A percentile compares a stretch with the other conserved stretches of the same genome.
Conservation (phyloP, 148 eudicot species). For the Rhododendron henanense region DNA sequence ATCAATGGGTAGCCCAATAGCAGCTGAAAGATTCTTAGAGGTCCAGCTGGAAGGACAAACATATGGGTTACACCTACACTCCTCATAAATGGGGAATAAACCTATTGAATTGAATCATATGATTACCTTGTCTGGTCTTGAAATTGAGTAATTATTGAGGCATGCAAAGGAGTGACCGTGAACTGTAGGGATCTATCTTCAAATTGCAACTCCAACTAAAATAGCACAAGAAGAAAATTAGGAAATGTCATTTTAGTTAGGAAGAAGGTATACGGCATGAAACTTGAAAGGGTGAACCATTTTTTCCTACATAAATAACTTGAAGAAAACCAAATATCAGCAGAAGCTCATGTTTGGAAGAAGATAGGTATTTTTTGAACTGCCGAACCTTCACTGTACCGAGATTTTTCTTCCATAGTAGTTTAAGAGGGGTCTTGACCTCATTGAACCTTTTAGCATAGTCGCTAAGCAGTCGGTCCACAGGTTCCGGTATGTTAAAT, state of each 20-base stretch:
- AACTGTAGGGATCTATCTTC: slow-evolving; percentile 67
- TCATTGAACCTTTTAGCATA: slow-evolving; percentile 91
- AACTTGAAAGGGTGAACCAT: background rate
- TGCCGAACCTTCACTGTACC: slow-evolving; percentile 87
- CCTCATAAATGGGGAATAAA: background rate
- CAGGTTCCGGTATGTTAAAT: slow-evolving; percentile 61
- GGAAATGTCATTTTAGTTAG: background rate
- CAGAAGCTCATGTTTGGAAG: background rate
- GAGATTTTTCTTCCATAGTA: slow-evolving; percentile 92
- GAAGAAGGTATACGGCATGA: background rate
- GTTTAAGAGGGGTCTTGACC: slow-evolving; percentile 90
- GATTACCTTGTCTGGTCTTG: slow-evolving; percentile 73
- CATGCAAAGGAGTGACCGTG: slow-evolving; percentile 87
- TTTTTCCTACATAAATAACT: background rate
- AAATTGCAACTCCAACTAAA: slow-evolving; percentile 89
- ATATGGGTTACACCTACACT: slow-evolving; percentile 1
- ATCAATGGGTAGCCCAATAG: slow-evolving; percentile 81
- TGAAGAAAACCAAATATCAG: slow-evolving; percentile 8
- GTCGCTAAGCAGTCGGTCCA: slow-evolving; percentile 71
- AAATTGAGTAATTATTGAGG: slow-evolving; percentile 84
- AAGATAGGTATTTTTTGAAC: background rate
- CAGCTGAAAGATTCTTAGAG: slow-evolving; percentile 85
- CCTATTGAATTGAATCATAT: slow-evolving; percentile 5
- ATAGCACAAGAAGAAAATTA: background rate
- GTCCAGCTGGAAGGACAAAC: slow-evolving; percentile 61